Conservation (phyloP, 768 basidiomycete genomes). For the Suillus discolor region DNA sequence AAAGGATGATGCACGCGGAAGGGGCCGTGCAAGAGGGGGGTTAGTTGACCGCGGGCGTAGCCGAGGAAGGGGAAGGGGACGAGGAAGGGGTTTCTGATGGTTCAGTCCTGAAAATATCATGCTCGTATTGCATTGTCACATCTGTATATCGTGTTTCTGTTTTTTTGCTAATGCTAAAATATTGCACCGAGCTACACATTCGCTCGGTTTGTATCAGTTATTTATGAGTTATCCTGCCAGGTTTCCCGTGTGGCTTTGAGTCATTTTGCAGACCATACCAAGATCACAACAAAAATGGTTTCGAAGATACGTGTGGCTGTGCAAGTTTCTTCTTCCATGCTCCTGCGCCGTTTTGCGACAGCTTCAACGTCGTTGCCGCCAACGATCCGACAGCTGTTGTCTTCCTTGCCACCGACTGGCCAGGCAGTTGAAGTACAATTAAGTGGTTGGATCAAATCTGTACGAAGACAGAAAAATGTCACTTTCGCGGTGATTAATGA, state of each 20-base stretch:
- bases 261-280: background rate
- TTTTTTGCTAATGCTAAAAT: constrained; percentile 27
- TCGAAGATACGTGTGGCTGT: constrained; percentile 27
- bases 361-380: constrained; percentile 31
- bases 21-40: constrained; percentile 53
- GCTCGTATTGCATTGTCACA: constrained; percentile 8
- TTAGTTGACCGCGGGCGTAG: constrained; percentile 55
- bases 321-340: constrained; percentile 22
- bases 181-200: constrained; percentile 16
- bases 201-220: constrained; percentile 24
- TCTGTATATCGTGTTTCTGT: constrained; percentile 10
- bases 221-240: background rate
- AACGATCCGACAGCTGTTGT: constrained; percentile 41
- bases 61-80: constrained; percentile 56
- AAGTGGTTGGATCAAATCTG: constrained; percentile 85
- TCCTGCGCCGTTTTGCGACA: constrained; percentile 31
- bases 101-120: constrained; percentile 6
- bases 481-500: constrained; percentile 84
- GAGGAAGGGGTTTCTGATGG: constrained; percentile 43
- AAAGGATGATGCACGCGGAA: constrained; percentile 80
- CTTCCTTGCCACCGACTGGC: constrained; percentile 15
- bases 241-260: background rate
- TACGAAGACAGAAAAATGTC: constrained; percentile 86
- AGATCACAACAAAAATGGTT: background rate
- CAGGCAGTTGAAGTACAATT: constrained; percentile 40